Base-by-base conservation (phyloP, 208 protist genomes). In the Crithidia fasciculata region DNA sequence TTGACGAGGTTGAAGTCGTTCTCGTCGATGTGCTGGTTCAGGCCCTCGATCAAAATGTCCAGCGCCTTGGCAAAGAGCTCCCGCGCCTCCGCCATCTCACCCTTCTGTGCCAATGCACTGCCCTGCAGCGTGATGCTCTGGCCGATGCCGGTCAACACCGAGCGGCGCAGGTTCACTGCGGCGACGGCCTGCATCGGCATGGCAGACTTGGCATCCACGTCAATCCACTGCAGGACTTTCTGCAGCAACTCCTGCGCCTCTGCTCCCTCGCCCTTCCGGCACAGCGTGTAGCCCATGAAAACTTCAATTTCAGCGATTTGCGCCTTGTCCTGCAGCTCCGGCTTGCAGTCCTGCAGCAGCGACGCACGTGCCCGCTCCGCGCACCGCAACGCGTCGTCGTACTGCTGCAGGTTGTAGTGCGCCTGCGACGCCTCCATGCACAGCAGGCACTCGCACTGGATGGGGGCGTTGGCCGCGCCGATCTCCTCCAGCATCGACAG, bases 141-240 rank as follows among this genome's bases (percentile, higher is more conserved):
- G 10, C 89, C 93, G 15, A 95, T 71, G n/a, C 90, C 91, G 0
- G 85, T 87, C n/a, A 95, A 55, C 10, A 97, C 84, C 7, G 79
- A 84, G 72, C 91, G 90, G 19, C 89, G 84, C 68, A 95, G 86
- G 67, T 97, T 92, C 36, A 93, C 81, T 3, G 90, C 93, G 7
- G 93, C 87, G 37, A 97, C 93, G 0, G 91, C 89, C 74, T 95
- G 88, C 85, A 97, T 94, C 55, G 93, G 93, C 85, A 87, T 86
- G 37, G 87, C 88, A 5, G 83, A 73, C 74, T 90, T 91, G 12
- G 91, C 82, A 53, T 97, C 93, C 49, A 92, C 89, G 65, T 95
- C 88, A 55, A 97, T 89, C 91, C 93, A 97, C 6, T 74, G 76
- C 57, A 95, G 79, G 6, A 97, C 80, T 18, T 89, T 79, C 44